A percentile compares a stretch with the other conserved stretches of the same genome.
Evolutionary conservation across 371 early-diverging fungal genomes (phyloP).

Genomic region (Massospora cicadina): DNA sequence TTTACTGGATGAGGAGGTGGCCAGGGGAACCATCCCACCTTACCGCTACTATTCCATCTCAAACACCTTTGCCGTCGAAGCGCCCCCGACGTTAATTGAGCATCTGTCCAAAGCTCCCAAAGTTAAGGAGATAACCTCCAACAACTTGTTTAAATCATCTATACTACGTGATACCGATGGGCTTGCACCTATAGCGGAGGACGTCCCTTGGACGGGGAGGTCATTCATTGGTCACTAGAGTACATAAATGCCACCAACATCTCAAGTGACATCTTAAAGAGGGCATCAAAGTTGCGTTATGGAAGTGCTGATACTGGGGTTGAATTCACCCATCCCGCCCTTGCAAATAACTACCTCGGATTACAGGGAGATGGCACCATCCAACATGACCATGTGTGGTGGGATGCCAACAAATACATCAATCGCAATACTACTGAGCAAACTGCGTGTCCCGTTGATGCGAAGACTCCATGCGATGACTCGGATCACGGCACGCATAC

Average conservation of each 20-base stretch:
- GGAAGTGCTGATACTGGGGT: slow-evolving; percentile 6
- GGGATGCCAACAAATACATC: slow-evolving; percentile 4
- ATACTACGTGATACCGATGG: no score
- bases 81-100: background rate
- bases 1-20: background rate
- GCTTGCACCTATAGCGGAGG: no score
- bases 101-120: background rate
- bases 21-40: background rate
- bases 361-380: background rate
- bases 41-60: slow-evolving; percentile 9
- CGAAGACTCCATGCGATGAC: background rate
- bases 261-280: background rate
- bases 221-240: slow-evolving; percentile 3
- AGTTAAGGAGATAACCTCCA: slow-evolving; percentile 7
- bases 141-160: no score
- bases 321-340: background rate
- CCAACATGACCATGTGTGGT: slow-evolving; percentile 6
- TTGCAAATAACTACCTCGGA: background rate
- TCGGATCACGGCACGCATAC: slow-evolving; percentile 1
- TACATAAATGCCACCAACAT: slow-evolving; percentile 1
- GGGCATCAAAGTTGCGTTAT: background rate
- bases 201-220: no score
- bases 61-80: slow-evolving; percentile 6
- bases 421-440: background rate
- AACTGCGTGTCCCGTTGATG: background rate